Conservation (phyloP, 768 basidiomycete genomes). For the Neoboletus brunneissimus region DNA sequence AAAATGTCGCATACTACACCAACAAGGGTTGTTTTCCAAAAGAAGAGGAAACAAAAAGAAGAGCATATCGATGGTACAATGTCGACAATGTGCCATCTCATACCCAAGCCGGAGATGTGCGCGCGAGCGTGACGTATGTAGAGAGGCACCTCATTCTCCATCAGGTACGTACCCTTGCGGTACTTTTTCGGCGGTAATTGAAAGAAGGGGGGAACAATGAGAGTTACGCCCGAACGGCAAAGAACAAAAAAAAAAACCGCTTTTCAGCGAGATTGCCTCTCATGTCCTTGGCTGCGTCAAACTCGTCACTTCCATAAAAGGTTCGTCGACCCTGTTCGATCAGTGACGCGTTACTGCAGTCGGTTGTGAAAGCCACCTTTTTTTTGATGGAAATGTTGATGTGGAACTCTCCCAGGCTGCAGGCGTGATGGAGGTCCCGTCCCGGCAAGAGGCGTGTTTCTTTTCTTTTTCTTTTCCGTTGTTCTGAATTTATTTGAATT, state of each 20-base stretch:
- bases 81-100: not conserved
- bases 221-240: not conserved
- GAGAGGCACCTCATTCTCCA: not conserved
- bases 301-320: not conserved
- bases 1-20: not conserved
- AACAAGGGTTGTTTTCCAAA: not conserved
- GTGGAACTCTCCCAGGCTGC: too few species aligned
- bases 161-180: not conserved
- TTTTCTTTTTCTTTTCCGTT: not conserved
- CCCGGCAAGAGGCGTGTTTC: too few species aligned
- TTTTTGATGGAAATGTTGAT: not conserved
- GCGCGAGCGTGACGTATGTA: not conserved
- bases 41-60: too few species aligned
- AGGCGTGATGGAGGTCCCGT: too few species aligned
- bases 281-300: not conserved
- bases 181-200: not conserved
- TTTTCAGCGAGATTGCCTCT: not conserved
- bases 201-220: not conserved
- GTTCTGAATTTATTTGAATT: not conserved
- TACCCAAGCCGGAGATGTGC: not conserved
- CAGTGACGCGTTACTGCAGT: not conserved
- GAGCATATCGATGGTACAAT: not conserved
- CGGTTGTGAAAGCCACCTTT: not conserved
- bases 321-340: not conserved
- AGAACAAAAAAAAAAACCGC: not conserved